Base-by-base conservation (phyloP, 768 basidiomycete genomes). In the Mycena amicta region DNA sequence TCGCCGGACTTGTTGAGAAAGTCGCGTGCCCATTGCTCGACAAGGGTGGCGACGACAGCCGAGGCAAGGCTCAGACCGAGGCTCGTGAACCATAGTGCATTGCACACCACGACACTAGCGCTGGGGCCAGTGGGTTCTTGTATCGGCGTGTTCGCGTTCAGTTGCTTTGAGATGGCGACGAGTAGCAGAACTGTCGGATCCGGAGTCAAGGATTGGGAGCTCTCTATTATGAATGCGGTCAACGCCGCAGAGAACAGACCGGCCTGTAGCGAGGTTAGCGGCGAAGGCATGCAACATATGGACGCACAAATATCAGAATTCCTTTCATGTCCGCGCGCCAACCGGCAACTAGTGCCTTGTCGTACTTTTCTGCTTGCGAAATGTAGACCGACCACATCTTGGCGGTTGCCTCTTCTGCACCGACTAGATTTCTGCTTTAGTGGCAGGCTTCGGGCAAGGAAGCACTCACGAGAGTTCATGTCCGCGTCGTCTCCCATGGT, bases 191-290 rank as follows among this genome's bases (percentile, higher is more conserved):
- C 25, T 12, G 52, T 41, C 12, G 39, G 20, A 16, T 66, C 63
- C 4, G 51, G 41, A 43, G 55, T 45, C 15, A 68, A 51, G 29
- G 53, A 56, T 27, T 52, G 49, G 57, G 62, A 68, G 29, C 64
- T 64, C 39, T 69, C 60, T 25, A 67, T 53, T 18, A 62, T 54
- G 46, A 69, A 69, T 8, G 60, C 64, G 13, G 62, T 64, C 18
- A 67, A 45, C 11, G 45, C 59, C 4, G 56, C 64, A 8, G 66
- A 67, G 50, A 69, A 69, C 1, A 69, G 56, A 39, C 66, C 64
- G 4, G 65, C 64, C 64, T 67, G 37, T 15, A n/a, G n/a, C 11
- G 18, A 1, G 16, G 25, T 4, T 30, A 4, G 43, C 31, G 28
- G 11, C 12, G 15, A 8, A 52, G 18, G 25, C n/a, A 6, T 4